These are phyloP conservation scores for Tricholoma hemisulphureum DNA, from an alignment of 768 basidiomycete genomes.

Conservation along the genomic window DNA sequence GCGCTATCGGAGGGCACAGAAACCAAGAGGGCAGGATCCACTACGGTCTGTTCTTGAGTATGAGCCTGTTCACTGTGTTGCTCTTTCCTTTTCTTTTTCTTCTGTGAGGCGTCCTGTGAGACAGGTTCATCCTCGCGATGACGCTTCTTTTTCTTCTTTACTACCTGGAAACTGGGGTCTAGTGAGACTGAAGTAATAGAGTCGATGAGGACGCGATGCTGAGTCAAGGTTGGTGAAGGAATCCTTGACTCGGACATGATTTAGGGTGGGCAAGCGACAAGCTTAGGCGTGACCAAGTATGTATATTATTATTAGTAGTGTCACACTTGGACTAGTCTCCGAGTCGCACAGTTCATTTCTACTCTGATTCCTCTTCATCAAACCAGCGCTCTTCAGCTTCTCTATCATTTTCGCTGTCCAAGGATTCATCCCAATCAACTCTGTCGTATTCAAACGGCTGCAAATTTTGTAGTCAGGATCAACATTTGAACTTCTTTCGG, in stretches of 20 bases:
- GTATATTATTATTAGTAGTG: too few species aligned
- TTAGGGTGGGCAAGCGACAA: conserved; percentile 42
- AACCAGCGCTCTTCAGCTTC: conserved; percentile 74
- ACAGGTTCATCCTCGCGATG: conserved; percentile 26
- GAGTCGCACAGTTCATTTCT: too few species aligned
- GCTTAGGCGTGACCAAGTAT: too few species aligned
- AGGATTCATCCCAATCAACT: conserved; percentile 73
- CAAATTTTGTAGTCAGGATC: conserved; percentile 3
- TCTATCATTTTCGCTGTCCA: conserved; percentile 58
- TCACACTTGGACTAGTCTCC: too few species aligned
- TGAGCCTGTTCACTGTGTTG: conserved; percentile 14
- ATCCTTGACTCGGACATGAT: conserved; percentile 27
- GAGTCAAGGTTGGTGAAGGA: conserved; percentile 5
- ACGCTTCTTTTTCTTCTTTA: conserved; percentile 43
- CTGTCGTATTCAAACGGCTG: conserved; percentile 69
- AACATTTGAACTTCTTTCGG: neutral
- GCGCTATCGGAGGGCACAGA: neutral
- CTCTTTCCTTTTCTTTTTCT: conserved; percentile 36
- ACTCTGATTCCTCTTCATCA: conserved; percentile 52
- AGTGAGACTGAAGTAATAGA: neutral
- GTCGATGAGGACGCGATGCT: conserved; percentile 5
- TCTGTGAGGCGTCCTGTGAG: conserved; percentile 14
- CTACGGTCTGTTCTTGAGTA: conserved; percentile 3
- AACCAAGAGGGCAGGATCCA: conserved; percentile 1
- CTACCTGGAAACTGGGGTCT: conserved; percentile 16